Evolutionary conservation across 1,284 basidiomycete species (phyloP).

Genomic region (Boletus mariae): DNA sequence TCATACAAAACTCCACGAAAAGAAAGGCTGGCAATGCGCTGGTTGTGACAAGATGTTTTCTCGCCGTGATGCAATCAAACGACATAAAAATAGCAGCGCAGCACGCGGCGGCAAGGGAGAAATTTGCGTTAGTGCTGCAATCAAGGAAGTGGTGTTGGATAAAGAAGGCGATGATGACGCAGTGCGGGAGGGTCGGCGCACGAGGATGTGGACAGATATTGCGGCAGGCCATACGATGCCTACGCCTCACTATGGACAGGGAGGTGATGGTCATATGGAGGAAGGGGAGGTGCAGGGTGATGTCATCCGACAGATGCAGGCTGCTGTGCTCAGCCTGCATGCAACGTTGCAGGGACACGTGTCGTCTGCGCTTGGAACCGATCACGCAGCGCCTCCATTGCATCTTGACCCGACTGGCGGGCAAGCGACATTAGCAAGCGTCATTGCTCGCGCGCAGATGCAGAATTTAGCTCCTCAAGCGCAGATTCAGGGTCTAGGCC

Average conservation of each 20-base stretch:
- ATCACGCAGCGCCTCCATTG: conserved; percentile 30
- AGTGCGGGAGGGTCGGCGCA: conserved; percentile 51
- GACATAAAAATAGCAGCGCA: conserved; percentile 60
- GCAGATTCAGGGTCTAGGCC: conserved; percentile 7
- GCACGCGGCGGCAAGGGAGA: conserved; percentile 45
- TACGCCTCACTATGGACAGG: conserved; percentile 27
- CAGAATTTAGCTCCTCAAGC: conserved; percentile 34
- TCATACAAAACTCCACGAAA: conserved; percentile 64
- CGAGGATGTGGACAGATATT: conserved; percentile 60
- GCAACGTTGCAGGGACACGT: conserved; percentile 57
- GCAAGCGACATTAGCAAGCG: conserved; percentile 62
- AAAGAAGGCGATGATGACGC: conserved; percentile 49
- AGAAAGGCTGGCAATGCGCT: conserved; percentile 64
- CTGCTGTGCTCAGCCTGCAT: conserved; percentile 53
- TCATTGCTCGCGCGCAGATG: conserved; percentile 60
- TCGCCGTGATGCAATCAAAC: conserved; percentile 69
- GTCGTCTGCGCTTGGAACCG: conserved; percentile 49
- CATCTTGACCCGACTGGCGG: conserved; percentile 45
- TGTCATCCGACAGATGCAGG: conserved; percentile 50
- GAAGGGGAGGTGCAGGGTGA: conserved; percentile 60
- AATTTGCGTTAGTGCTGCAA: conserved; percentile 50
- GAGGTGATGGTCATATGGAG: conserved; percentile 41
- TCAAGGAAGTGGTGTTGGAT: conserved; percentile 58
- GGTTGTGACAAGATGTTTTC: conserved; percentile 72
- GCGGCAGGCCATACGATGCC: conserved; percentile 34